Evolutionary conservation across 805 yeast genomes (phyloP), one percentile per base, ranked within the genome.

Genomic region (Zygotorulaspora chibaensis): DNA sequence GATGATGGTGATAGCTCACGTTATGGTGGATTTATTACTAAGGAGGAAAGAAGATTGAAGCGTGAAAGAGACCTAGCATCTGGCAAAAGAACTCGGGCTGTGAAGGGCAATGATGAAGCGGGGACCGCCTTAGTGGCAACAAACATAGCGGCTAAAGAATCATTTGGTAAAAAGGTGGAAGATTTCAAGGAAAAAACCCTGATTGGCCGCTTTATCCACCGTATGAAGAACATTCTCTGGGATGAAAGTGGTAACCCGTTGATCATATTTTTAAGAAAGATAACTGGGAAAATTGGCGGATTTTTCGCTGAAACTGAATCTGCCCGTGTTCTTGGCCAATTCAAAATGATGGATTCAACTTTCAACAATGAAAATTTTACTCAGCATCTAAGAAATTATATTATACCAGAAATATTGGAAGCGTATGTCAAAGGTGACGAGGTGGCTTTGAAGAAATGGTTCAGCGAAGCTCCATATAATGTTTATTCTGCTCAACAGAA

Each of bases 271-370:
- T 69, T 93, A 43, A 81, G 99, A 71, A 85, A 91, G 16, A 70
- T 93, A 18, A 62, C 85, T 34, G 87, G 83, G 62, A 85, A 87
- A 62, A 71, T 93, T 46, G 83, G 93, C 41, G 88, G 95, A 5
- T 81, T 90, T 61, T 90, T 90, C 62, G 93, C 93, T 34, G 99
- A 93, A 71, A 93, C 98, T 30, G 99, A 93, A 71, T 81, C 87
- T 53, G 97, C 96, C 17, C 84, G 84, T 66, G 99, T 90, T n/a
- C 74, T 86, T 52, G 81, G 84, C 55, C 80, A 83, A 61, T 87
- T 93, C 72, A 85, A 80, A 69, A 78, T 81, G 63, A 82, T 91
- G 78, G 99, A 93, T 68, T 96, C 98, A 43, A 73, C 79, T 33
- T 93, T 93, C 74, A 81, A 80, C 52, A 75, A 79, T 57, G 91